phyloP scores from a whole-genome alignment of 2,329 filamentous ascomycete species.

The Pseudocercospora cruenta region DNA sequence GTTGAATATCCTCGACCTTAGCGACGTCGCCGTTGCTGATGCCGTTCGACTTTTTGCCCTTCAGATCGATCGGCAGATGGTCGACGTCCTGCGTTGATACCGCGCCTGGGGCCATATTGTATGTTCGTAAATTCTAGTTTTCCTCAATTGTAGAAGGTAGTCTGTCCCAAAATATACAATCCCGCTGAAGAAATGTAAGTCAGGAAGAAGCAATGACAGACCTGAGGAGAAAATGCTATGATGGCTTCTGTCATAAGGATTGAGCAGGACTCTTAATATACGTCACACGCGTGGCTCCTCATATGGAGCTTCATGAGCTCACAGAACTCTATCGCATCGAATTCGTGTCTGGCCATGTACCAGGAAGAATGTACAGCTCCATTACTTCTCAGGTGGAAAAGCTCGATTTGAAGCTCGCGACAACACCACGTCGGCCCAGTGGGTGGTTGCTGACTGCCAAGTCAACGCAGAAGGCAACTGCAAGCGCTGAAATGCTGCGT shows the following conservation, averaged over 20 bases:
- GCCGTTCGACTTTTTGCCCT: constrained; percentile 29
- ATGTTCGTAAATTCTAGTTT: neutral
- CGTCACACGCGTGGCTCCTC: constrained; percentile 21
- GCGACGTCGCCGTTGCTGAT: constrained; percentile 12
- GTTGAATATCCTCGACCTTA: constrained; percentile 30
- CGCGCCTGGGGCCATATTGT: constrained; percentile 34
- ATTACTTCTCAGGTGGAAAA: constrained; percentile 7
- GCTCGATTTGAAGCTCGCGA: constrained; percentile 10
- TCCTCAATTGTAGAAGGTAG: neutral
- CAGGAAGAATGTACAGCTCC: constrained; percentile 1
- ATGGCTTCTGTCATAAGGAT: neutral
- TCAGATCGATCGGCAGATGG: constrained; percentile 33
- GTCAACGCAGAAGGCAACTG: constrained; percentile 16
- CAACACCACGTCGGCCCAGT: constrained; percentile 10
- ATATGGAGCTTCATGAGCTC: constrained; percentile 13
- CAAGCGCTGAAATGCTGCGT: constrained; percentile 15
- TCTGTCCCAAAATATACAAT: neutral
- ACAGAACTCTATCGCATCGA: constrained; percentile 25
- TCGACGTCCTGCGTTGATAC: constrained; percentile 31
- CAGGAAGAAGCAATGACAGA: constrained; percentile 12
- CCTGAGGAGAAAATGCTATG: neutral
- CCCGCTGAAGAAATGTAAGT: neutral
- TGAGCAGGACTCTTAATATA: constrained; percentile 19
- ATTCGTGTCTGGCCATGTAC: constrained; percentile 14
- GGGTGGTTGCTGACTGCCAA: constrained; percentile 11